Conservation (phyloP, 2,329 filamentous ascomycete species). For the Aspergillus caelatus region DNA sequence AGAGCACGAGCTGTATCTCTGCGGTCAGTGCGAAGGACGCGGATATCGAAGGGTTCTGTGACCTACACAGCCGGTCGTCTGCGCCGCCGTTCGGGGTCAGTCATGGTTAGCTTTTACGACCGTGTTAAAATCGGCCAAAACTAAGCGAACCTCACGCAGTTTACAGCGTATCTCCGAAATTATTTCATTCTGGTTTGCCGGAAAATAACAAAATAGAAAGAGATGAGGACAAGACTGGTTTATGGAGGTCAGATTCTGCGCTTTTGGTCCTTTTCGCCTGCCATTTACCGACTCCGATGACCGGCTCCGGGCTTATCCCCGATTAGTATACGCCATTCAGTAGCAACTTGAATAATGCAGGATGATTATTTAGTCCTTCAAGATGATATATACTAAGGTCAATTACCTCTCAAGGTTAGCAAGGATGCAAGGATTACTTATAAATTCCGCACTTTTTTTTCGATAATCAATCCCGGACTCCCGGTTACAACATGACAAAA, state of each 20-base stretch:
- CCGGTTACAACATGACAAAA: background rate
- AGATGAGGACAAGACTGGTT: background rate
- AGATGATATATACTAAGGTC: background rate
- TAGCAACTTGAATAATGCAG: background rate
- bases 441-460: background rate
- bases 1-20: slow-evolving; percentile 53
- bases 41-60: background rate
- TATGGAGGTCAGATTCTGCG: slow-evolving; percentile 22
- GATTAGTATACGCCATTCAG: background rate
- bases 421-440: background rate
- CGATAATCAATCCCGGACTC: background rate
- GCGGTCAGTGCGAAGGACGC: slow-evolving; percentile 12
- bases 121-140: background rate
- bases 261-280: slow-evolving; percentile 22
- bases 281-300: slow-evolving; percentile 29
- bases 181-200: background rate
- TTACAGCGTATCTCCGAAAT: background rate
- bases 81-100: slow-evolving; percentile 38
- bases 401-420: background rate
- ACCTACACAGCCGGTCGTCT: slow-evolving; percentile 51
- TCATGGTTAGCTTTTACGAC: slow-evolving; percentile 18
- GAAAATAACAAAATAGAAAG: background rate
- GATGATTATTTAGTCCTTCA: background rate
- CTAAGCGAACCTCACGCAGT: background rate
- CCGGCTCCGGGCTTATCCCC: slow-evolving; percentile 1